phyloP scores from a whole-genome alignment of 495 filamentous ascomycete genomes.

The Neurospora sp. region DNA sequence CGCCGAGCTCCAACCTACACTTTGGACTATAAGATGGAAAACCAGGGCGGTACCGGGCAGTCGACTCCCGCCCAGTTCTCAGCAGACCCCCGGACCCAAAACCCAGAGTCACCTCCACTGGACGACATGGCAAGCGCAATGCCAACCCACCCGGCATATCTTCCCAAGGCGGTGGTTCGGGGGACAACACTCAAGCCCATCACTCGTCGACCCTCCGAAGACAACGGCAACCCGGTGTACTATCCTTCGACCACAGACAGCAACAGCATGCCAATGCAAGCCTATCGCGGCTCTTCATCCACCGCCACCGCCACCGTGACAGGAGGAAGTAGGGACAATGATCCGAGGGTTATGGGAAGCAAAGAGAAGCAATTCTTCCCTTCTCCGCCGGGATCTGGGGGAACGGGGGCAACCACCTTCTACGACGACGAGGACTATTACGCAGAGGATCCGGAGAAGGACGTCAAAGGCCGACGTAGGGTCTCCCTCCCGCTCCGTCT shows the following conservation, averaged over 20 bases:
- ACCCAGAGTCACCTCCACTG: slow-evolving; percentile 2
- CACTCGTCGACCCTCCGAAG: slow-evolving; percentile 11
- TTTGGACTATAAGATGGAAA: slow-evolving; percentile 20
- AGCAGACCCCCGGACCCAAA: slow-evolving; percentile 6
- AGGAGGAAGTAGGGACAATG: background rate
- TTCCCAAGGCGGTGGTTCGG: slow-evolving; percentile 27
- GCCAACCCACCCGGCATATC: slow-evolving; percentile 40
- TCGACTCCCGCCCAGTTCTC: slow-evolving; percentile 17
- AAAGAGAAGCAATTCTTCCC: background rate
- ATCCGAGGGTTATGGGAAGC: slow-evolving; percentile 1
- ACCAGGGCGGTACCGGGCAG: slow-evolving; percentile 16
- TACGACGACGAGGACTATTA: background rate
- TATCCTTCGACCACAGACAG: background rate
- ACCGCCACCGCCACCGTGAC: background rate
- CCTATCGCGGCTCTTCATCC: background rate
- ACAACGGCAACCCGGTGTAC: slow-evolving; percentile 1
- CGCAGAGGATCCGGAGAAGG: background rate
- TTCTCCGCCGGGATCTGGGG: background rate
- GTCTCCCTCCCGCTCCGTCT: background rate
- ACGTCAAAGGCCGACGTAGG: background rate
- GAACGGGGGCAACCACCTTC: background rate
- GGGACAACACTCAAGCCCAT: slow-evolving; percentile 11
- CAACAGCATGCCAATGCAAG: background rate
- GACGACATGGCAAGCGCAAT: slow-evolving; percentile 18
- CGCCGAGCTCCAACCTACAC: slow-evolving; percentile 15